These are phyloP conservation scores for Citrullus amarus DNA, from an alignment of 306 rosid species.

Conservation along the genomic window DNA sequence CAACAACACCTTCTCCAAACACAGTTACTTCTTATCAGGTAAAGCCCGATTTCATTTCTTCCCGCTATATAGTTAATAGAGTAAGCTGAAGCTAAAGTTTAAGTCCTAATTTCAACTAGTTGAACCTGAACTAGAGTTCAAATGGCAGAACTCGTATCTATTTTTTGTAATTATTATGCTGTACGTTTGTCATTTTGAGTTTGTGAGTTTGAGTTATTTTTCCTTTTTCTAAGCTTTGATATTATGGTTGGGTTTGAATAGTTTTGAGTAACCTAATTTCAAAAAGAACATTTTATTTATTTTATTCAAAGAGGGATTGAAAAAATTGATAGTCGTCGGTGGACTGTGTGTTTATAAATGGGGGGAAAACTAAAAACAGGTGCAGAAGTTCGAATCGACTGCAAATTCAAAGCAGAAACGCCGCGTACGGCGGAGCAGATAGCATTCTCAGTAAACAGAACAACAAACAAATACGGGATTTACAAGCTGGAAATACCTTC, in stretches of 20 bases:
- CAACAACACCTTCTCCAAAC: constrained; percentile 72
- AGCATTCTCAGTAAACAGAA: constrained; percentile 73
- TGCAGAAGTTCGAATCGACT: constrained; percentile 72
- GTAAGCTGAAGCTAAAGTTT: background rate
- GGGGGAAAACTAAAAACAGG: constrained; percentile 22
- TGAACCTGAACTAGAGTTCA: background rate
- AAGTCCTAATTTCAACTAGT: background rate
- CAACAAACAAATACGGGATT: constrained; percentile 63
- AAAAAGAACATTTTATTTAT: background rate
- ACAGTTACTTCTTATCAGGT: constrained; percentile 85
- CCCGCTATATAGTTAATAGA: background rate
- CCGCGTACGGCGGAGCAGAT: constrained; percentile 58
- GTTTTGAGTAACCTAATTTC: background rate
- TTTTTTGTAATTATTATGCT: background rate
- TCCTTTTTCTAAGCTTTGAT: background rate
- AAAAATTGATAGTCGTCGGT: background rate
- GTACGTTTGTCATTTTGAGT: background rate
- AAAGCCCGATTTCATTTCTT: background rate
- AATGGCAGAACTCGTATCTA: background rate
- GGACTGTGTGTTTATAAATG: background rate
- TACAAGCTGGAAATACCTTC: constrained; percentile 84
- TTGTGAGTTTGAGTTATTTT: background rate
- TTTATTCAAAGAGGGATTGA: background rate
- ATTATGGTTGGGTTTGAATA: background rate
- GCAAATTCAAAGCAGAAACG: constrained; percentile 64